Conservation (phyloP, 78 protist genomes). For the Pigoraptor vietnamica region DNA sequence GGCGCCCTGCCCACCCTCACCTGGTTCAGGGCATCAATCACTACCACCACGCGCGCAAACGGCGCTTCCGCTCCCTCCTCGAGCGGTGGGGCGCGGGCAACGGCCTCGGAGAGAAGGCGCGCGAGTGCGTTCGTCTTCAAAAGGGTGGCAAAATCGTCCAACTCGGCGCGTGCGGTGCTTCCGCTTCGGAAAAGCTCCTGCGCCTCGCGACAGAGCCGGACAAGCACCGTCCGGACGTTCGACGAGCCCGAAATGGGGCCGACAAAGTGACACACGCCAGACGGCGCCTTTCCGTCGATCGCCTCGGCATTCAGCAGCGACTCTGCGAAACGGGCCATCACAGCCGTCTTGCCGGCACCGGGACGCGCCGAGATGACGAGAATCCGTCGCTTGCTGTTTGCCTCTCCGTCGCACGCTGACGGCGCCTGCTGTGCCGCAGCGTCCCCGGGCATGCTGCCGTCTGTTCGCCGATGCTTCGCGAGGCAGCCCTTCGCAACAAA, state of each 20-base stretch:
- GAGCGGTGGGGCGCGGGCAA: background rate
- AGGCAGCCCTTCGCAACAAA: background rate
- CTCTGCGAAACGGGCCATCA: background rate
- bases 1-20: no score
- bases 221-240: background rate
- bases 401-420: background rate
- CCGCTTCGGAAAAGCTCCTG: background rate
- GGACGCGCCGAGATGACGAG: background rate
- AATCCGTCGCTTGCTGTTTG: background rate
- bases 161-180: background rate
- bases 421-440: background rate
- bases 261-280: background rate
- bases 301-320: background rate
- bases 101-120: constrained; percentile 24
- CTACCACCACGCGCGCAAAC: constrained; percentile 24
- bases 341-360: background rate
- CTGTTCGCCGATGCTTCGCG: background rate
- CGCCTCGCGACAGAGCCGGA: background rate
- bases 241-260: background rate
- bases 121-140: background rate
- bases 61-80: no score
- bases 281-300: no score
- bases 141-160: background rate
- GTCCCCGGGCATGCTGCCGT: background rate
- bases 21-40: constrained; percentile 61